Evolutionary conservation across 2,329 filamentous ascomycete genomes (phyloP).

Genomic region (Penicillium sumatraense): DNA sequence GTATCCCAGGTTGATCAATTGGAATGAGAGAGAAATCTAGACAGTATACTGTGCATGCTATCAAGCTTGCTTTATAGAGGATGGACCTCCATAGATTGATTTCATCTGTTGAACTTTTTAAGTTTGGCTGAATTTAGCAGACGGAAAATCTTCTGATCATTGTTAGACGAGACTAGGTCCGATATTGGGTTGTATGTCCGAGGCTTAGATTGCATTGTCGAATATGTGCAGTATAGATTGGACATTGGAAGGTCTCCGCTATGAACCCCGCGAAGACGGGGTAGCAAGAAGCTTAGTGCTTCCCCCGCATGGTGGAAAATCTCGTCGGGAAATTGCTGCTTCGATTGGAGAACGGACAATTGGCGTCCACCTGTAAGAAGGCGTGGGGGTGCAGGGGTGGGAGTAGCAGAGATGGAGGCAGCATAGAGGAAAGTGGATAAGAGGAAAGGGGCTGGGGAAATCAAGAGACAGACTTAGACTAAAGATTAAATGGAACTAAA

Average conservation of each 20-base stretch:
- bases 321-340: slow-evolving; percentile 9
- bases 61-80: background rate
- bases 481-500: background rate
- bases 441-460: background rate
- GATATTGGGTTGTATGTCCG: slow-evolving; percentile 5
- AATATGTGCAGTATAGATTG: background rate
- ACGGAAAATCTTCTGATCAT: slow-evolving; percentile 15
- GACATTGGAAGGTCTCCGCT: slow-evolving; percentile 4
- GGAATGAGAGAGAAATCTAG: too few species aligned
- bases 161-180: slow-evolving; percentile 6
- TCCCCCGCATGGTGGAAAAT: slow-evolving; percentile 18
- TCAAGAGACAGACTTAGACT: too few species aligned
- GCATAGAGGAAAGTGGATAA: background rate
- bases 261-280: slow-evolving; percentile 6
- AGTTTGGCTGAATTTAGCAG: background rate
- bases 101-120: background rate
- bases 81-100: background rate
- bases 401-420: too few species aligned
- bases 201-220: background rate
- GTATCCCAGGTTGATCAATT: background rate
- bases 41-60: too few species aligned
- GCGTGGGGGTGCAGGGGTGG: background rate
- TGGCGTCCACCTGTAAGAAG: slow-evolving; percentile 31
- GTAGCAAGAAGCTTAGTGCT: slow-evolving; percentile 20
- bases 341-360: slow-evolving; percentile 20